phyloP scores from a whole-genome alignment of 2,329 filamentous ascomycete genomes.

The Neospermospora avenae region DNA sequence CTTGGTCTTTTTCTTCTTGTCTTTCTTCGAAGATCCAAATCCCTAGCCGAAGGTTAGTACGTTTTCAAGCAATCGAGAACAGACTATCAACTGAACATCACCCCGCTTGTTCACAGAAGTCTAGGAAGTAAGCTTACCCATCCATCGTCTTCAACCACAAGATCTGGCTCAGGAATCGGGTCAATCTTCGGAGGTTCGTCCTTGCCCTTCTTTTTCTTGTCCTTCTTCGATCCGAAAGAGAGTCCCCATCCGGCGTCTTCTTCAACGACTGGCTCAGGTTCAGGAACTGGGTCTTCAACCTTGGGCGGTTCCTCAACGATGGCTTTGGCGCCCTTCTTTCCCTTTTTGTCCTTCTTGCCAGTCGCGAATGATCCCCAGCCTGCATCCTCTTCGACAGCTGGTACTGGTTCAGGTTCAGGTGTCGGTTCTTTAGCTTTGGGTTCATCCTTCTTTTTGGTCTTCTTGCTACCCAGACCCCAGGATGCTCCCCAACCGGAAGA shows the following conservation, averaged over 20 bases:
- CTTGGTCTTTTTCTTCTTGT: conserved; percentile 8
- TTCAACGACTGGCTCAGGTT: conserved; percentile 9
- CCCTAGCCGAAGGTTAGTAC: neutral
- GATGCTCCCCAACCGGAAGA: conserved; percentile 33
- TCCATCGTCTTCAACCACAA: conserved; percentile 15
- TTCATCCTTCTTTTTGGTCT: conserved; percentile 31
- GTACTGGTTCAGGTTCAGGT: conserved; percentile 34
- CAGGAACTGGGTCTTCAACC: conserved; percentile 3
- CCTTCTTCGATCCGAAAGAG: conserved; percentile 39
- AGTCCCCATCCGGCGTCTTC: conserved; percentile 23
- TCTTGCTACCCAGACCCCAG: conserved; percentile 32
- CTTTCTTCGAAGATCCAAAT: conserved; percentile 34
- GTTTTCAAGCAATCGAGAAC: neutral
- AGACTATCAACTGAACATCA: neutral
- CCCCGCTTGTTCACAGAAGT: neutral
- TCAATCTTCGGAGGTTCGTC: conserved; percentile 26
- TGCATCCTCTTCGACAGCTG: conserved; percentile 26
- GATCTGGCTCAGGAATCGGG: conserved; percentile 32
- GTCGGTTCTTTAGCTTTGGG: conserved; percentile 35
- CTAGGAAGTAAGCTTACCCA: neutral
- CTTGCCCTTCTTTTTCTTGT: conserved; percentile 44
- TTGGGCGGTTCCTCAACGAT: conserved; percentile 32
- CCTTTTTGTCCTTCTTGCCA: conserved; percentile 32
- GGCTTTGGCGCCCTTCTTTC: conserved; percentile 29
- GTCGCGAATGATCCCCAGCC: conserved; percentile 43